Percentiles rank a stretch among this genome's conserved stretches.
These are phyloP conservation scores for Diphasiastrum complanatum DNA, from an alignment of 83 land plant genomes.

Conservation along the genomic window DNA sequence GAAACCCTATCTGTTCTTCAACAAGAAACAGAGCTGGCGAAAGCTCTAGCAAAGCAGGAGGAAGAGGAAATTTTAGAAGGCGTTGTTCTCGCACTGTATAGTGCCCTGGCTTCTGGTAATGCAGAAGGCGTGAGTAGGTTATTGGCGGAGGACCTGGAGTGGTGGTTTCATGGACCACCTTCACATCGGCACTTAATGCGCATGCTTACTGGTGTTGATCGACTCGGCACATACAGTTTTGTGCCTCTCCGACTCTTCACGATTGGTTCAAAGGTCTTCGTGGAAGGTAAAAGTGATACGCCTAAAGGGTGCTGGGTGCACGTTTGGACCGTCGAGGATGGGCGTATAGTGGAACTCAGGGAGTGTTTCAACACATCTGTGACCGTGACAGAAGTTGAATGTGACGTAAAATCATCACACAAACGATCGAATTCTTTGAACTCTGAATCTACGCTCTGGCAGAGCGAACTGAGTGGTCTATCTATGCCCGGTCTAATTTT, in stretches of 20 bases:
- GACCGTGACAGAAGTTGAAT: constrained; percentile 1
- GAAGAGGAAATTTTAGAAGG: too few relatives aligned
- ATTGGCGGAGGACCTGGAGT: constrained; percentile 10
- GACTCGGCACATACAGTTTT: background rate
- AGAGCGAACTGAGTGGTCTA: too few relatives aligned
- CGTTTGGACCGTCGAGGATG: constrained; percentile 25
- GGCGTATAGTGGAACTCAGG: constrained; percentile 16
- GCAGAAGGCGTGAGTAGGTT: background rate
- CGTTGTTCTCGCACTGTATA: background rate
- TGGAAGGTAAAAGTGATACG: constrained; percentile 16
- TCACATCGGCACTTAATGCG: constrained; percentile 9
- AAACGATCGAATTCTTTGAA: too few relatives aligned
- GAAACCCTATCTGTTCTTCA: too few relatives aligned
- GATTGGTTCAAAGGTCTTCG: constrained; percentile 22
- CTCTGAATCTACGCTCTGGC: too few relatives aligned
- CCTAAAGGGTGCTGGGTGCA: constrained; percentile 29
- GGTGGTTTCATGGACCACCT: constrained; percentile 10
- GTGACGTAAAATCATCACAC: too few relatives aligned
- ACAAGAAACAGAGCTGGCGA: too few relatives aligned
- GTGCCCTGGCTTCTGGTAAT: constrained; percentile 1
- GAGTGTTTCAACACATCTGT: constrained; percentile 32
- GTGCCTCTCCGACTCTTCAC: background rate
- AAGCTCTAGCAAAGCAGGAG: too few relatives aligned
- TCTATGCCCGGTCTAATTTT: too few relatives aligned
- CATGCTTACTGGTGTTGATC: constrained; percentile 10